Conservation (phyloP, 306 rosid genomes). For the Parietaria judaica region DNA sequence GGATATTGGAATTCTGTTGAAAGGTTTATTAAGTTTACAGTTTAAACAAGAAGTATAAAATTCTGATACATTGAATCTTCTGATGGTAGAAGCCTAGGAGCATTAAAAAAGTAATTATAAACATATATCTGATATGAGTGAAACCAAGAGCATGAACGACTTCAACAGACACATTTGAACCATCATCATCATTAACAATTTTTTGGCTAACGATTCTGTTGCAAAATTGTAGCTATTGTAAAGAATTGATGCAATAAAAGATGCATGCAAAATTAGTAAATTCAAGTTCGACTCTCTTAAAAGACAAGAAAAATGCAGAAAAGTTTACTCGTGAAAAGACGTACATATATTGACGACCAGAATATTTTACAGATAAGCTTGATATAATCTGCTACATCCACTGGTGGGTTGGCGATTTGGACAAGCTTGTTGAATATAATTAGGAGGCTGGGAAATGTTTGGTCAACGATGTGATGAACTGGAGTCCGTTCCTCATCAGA, state of each 20-base stretch:
- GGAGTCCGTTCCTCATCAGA: constrained; percentile 93
- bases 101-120: not conserved
- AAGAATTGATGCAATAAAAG: not conserved
- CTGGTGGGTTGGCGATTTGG: constrained; percentile 73
- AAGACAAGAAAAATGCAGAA: not conserved
- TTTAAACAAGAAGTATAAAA: not conserved
- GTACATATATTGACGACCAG: constrained; percentile 98
- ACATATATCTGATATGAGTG: not conserved
- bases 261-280: not conserved
- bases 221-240: too few relatives aligned
- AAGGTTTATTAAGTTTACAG: constrained; percentile 5
- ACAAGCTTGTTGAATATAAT: constrained; percentile 70
- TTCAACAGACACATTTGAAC: not conserved
- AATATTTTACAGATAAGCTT: constrained; percentile 97
- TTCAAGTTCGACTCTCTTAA: constrained; percentile 1
- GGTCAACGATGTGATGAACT: constrained; percentile 76
- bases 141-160: not conserved
- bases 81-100: too few relatives aligned
- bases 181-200: too few relatives aligned
- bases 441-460: constrained; percentile 87
- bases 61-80: not conserved
- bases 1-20: too few relatives aligned
- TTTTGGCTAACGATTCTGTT: too few relatives aligned
- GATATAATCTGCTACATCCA: constrained; percentile 87
- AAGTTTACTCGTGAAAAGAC: constrained; percentile 11